Evolutionary conservation across 1,284 basidiomycete species (phyloP).

Genomic region (Leccinum subrobustum): DNA sequence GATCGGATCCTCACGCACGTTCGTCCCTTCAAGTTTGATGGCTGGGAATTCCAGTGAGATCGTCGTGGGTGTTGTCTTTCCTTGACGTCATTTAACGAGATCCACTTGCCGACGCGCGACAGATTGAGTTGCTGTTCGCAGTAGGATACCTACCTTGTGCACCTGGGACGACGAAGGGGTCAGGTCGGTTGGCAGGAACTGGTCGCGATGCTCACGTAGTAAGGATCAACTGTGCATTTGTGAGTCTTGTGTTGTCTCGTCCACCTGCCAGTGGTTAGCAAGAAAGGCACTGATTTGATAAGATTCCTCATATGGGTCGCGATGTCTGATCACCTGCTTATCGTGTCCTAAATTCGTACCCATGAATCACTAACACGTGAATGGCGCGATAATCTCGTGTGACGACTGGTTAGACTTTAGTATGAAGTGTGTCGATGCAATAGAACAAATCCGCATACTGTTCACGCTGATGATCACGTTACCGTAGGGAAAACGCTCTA

Average conservation of each 20-base stretch:
- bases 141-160: not conserved
- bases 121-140: not conserved
- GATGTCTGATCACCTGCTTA: too few relatives aligned
- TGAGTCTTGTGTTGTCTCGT: not conserved
- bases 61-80: not conserved
- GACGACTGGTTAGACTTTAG: too few relatives aligned
- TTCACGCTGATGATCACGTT: too few relatives aligned
- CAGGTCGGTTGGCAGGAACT: not conserved
- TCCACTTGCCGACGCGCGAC: not conserved
- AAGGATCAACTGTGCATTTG: too few relatives aligned
- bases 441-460: too few relatives aligned
- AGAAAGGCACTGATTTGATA: not conserved
- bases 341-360: too few relatives aligned
- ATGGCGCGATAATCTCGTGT: too few relatives aligned
- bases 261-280: not conserved
- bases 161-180: not conserved
- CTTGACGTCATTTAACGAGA: not conserved
- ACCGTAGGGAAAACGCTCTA: too few relatives aligned
- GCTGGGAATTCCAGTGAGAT: not conserved
- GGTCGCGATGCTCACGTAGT: too few relatives aligned
- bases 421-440: too few relatives aligned
- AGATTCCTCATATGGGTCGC: too few relatives aligned
- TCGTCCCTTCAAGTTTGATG: not conserved
- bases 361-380: too few relatives aligned
- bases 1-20: not conserved